Conservation (phyloP, 2,329 filamentous ascomycete genomes). For the Stagonosporopsis cucurbitacearum region DNA sequence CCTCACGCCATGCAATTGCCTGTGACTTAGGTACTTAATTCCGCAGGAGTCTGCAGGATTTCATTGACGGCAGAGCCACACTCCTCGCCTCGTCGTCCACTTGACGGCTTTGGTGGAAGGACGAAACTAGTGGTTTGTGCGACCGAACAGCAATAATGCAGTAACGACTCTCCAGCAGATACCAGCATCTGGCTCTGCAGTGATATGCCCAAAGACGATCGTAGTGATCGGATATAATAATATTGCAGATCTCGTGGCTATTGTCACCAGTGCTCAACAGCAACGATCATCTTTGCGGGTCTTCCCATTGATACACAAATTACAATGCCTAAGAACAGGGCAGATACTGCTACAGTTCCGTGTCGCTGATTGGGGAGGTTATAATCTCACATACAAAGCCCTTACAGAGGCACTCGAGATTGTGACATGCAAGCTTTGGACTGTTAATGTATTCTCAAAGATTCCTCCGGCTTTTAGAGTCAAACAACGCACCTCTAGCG, state of each 20-base stretch:
- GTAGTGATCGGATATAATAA: neutral
- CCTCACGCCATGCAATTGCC: conserved; percentile 3
- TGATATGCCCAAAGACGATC: neutral
- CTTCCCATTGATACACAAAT: neutral
- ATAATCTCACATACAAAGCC: neutral
- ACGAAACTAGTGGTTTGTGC: neutral
- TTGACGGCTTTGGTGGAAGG: neutral
- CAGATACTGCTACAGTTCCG: neutral
- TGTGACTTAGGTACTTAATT: neutral
- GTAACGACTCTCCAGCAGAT: too few species aligned
- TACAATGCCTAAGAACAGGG: neutral
- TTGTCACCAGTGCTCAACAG: too few species aligned
- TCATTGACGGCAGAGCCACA: neutral
- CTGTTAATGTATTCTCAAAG: too few species aligned
- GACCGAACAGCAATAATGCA: neutral
- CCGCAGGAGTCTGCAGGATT: neutral
- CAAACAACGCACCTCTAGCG: neutral
- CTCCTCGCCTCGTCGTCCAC: neutral
- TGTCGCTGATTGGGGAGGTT: neutral
- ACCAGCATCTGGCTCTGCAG: neutral
- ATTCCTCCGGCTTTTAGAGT: neutral
- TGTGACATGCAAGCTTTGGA: neutral
- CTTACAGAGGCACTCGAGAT: neutral
- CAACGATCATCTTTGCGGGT: neutral
- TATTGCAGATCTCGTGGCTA: neutral